Percentiles rank a stretch among this genome's conserved stretches.
phyloP scores from a whole-genome alignment of 2,329 filamentous ascomycete genomes.

The Aureobasidium zeae region DNA sequence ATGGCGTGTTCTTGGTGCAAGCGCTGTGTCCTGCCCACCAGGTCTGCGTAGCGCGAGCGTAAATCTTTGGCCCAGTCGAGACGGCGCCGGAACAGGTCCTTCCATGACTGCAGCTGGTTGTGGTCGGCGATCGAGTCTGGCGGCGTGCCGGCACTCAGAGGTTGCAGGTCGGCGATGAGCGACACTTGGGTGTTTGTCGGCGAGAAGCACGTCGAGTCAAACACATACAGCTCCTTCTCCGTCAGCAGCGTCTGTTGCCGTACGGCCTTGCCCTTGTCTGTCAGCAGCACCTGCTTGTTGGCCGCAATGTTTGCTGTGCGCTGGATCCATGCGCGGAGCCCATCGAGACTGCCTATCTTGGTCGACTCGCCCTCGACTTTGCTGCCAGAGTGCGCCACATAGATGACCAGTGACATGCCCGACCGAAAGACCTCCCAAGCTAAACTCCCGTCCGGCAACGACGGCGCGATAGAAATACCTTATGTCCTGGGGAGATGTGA shows the following conservation, averaged over 20 bases:
- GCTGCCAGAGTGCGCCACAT: slow-evolving; percentile 88
- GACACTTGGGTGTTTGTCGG: slow-evolving; percentile 37
- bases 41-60: slow-evolving; percentile 57
- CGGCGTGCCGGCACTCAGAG: slow-evolving; percentile 50
- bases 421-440: not conserved
- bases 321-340: slow-evolving; percentile 72
- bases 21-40: slow-evolving; percentile 53
- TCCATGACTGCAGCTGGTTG: slow-evolving; percentile 78
- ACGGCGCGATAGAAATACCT: slow-evolving; percentile 2
- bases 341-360: slow-evolving; percentile 70
- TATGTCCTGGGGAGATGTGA: not conserved
- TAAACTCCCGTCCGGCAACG: not conserved
- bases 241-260: slow-evolving; percentile 69
- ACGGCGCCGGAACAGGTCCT: slow-evolving; percentile 71
- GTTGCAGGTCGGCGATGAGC: slow-evolving; percentile 45
- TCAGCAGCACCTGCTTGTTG: slow-evolving; percentile 79
- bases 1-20: slow-evolving; percentile 65
- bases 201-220: slow-evolving; percentile 57
- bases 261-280: slow-evolving; percentile 71
- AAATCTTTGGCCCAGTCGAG: slow-evolving; percentile 68
- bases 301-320: slow-evolving; percentile 62
- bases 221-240: slow-evolving; percentile 87
- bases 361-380: slow-evolving; percentile 69
- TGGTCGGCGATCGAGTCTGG: slow-evolving; percentile 79
- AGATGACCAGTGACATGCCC: slow-evolving; percentile 77